Percentiles rank a stretch among this genome's conserved stretches.
phyloP scores from a whole-genome alignment of 805 yeast species.

The Candida parachauliodes region DNA sequence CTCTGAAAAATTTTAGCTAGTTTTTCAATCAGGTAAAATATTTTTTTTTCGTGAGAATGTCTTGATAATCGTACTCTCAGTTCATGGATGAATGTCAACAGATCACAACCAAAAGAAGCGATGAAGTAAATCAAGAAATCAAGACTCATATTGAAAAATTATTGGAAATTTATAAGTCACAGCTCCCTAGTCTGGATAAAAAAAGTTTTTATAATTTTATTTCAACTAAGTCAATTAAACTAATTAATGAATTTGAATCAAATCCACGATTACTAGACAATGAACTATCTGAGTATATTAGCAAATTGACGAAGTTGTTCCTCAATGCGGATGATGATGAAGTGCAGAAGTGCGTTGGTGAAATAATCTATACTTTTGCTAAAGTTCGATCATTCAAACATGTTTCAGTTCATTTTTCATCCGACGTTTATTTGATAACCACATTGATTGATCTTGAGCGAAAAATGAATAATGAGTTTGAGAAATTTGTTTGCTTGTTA shows the following conservation, averaged over 20 bases:
- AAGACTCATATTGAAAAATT: background rate
- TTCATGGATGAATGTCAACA: slow-evolving; percentile 10
- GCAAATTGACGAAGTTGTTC: slow-evolving; percentile 25
- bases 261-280: slow-evolving; percentile 50
- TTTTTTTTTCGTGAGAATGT: background rate
- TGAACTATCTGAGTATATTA: slow-evolving; percentile 31
- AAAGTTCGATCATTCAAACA: slow-evolving; percentile 67
- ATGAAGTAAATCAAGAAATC: slow-evolving; percentile 14
- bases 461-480: slow-evolving; percentile 17
- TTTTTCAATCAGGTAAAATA: background rate
- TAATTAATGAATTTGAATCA: slow-evolving; percentile 50
- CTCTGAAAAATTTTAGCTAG: slow-evolving; percentile 5
- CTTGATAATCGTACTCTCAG: background rate
- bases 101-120: slow-evolving; percentile 13
- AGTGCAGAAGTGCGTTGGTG: slow-evolving; percentile 15
- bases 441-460: slow-evolving; percentile 16
- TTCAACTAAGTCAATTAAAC: slow-evolving; percentile 6
- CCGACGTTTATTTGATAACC: slow-evolving; percentile 52
- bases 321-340: slow-evolving; percentile 5
- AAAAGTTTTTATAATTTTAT: background rate
- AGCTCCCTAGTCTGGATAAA: background rate
- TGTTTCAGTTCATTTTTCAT: slow-evolving; percentile 54
- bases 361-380: slow-evolving; percentile 54
- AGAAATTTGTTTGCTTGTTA: slow-evolving; percentile 44
- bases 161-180: background rate